Conservation (phyloP, 1,284 basidiomycete species). For the Thecaphora thlaspeos region DNA sequence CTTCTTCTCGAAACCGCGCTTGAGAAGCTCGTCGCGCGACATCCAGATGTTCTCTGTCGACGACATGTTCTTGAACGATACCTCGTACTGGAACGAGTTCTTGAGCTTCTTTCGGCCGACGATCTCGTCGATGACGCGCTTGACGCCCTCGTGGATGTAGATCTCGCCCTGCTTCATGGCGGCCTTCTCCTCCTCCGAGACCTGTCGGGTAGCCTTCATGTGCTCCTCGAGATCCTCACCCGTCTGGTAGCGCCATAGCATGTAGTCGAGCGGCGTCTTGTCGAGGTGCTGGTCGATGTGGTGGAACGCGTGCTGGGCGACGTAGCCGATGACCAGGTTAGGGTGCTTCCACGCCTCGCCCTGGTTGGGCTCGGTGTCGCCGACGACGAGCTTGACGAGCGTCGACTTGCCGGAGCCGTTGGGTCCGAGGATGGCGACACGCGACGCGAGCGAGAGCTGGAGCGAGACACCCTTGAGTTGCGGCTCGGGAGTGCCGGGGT, state of each 20-base stretch:
- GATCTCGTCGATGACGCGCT: conserved; percentile 57
- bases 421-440: conserved; percentile 57
- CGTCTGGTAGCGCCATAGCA: conserved; percentile 59
- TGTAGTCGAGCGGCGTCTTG: conserved; percentile 58
- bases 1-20: conserved; percentile 55
- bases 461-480: conserved; percentile 56
- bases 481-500: conserved; percentile 54
- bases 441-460: conserved; percentile 58
- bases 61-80: conserved; percentile 58
- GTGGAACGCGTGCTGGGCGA: conserved; percentile 59
- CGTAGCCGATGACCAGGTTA: conserved; percentile 58
- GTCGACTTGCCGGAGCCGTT: conserved; percentile 58
- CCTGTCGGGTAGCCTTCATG: conserved; percentile 50
- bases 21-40: conserved; percentile 53
- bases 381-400: conserved; percentile 57
- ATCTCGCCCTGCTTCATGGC: conserved; percentile 57
- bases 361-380: conserved; percentile 55
- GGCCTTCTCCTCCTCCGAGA: conserved; percentile 49
- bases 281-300: conserved; percentile 59
- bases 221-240: conserved; percentile 58
- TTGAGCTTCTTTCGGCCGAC: conserved; percentile 57
- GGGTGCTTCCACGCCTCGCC: conserved; percentile 59
- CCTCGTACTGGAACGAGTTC: conserved; percentile 59
- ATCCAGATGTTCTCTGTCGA: conserved; percentile 57
- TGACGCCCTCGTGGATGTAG: conserved; percentile 55